A percentile compares a stretch with the other conserved stretches of the same genome.
Conservation (phyloP, 108 stramenopile species). For the Conticribra guillardii region DNA sequence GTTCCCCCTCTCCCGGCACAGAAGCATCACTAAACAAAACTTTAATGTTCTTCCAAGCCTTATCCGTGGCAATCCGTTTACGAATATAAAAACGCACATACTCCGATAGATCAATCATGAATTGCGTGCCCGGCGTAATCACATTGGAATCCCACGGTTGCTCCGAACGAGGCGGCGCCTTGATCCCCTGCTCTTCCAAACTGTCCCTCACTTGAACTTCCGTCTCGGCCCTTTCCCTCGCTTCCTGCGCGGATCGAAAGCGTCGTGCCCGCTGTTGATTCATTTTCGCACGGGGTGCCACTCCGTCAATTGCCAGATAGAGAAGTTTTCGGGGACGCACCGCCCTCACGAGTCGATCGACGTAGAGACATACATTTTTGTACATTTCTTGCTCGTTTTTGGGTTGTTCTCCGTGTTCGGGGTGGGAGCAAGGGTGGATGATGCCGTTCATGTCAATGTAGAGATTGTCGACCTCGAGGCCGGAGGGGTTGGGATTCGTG, state of each 20-base stretch:
- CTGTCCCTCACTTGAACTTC: conserved; percentile 84
- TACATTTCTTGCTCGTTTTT: conserved; percentile 97
- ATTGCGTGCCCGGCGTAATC: conserved; percentile 98
- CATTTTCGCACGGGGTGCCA: conserved; percentile 99
- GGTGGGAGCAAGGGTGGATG: conserved; percentile 99
- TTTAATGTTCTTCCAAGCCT: conserved; percentile 88
- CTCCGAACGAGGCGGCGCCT: conserved; percentile 71
- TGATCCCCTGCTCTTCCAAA: conserved; percentile 71
- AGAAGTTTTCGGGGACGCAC: conserved; percentile 88
- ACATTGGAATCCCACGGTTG: conserved; percentile 97
- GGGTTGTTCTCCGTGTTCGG: conserved; percentile 90
- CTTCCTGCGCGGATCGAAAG: conserved; percentile 96
- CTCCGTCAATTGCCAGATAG: conserved; percentile 96
- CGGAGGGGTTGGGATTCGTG: conserved; percentile 89
- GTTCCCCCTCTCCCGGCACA: conserved; percentile 98
- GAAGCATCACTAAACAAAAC: conserved; percentile 96
- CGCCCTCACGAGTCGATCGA: conserved; percentile 85
- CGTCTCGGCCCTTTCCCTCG: conserved; percentile 83
- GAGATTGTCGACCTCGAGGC: conserved; percentile 93
- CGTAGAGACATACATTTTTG: conserved; percentile 90
- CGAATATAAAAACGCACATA: conserved; percentile 92
- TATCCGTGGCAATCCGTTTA: conserved; percentile 88
- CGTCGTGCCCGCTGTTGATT: conserved; percentile 96
- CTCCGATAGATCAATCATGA: conserved; percentile 91
- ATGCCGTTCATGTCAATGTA: conserved; percentile 99